Conservation (phyloP, 164 flowering plant species). For the Akebia trifoliata region DNA sequence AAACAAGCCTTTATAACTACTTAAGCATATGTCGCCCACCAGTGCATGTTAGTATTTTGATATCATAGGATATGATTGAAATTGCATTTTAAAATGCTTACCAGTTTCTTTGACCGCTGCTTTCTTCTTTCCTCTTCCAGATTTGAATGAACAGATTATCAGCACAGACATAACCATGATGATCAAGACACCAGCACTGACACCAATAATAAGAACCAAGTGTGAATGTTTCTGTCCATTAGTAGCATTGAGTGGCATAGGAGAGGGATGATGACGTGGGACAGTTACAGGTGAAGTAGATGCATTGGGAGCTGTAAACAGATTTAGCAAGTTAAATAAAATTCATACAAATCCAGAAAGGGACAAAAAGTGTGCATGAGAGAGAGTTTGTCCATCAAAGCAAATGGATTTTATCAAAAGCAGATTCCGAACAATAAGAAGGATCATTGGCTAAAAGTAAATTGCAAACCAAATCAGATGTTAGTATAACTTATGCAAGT, state of each 20-base stretch:
- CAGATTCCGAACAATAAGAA: neutral
- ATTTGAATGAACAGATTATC: slow-evolving; percentile 43
- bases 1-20: too few species aligned
- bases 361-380: neutral
- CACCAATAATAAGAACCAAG: slow-evolving; percentile 50
- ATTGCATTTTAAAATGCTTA: slow-evolving; percentile 26
- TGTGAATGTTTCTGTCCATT: slow-evolving; percentile 35
- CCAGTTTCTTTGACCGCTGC: slow-evolving; percentile 44
- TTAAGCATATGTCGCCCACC: too few species aligned
- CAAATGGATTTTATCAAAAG: neutral
- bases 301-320: slow-evolving; percentile 52
- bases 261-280: slow-evolving; percentile 30
- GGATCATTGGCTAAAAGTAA: neutral
- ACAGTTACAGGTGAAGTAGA: slow-evolving; percentile 40
- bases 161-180: slow-evolving; percentile 37
- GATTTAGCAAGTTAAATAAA: neutral
- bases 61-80: neutral
- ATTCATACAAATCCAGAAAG: neutral
- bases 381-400: slow-evolving; percentile 1
- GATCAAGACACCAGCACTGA: slow-evolving; percentile 52
- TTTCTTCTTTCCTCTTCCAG: slow-evolving; percentile 33
- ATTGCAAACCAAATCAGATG: too few species aligned
- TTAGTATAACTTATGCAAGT: too few species aligned
- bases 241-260: slow-evolving; percentile 20
- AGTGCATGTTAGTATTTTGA: neutral